phyloP scores from a whole-genome alignment of 2,329 filamentous ascomycete genomes.

The Tolypocladium endophyticum region DNA sequence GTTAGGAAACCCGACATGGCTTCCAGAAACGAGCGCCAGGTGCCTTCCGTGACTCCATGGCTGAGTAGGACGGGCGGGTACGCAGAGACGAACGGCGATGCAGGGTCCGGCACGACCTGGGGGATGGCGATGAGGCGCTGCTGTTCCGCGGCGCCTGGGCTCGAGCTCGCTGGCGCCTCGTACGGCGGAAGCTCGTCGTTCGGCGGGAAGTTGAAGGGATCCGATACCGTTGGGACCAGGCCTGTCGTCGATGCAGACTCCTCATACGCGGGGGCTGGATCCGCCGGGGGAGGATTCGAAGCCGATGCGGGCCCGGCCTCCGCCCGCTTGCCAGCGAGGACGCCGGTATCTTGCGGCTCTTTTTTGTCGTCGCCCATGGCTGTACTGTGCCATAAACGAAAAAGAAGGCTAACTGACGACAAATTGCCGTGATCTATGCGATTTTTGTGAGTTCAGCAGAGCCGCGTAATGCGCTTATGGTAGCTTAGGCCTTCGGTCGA shows the following conservation, averaged over 20 bases:
- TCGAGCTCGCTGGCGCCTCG: conserved; percentile 1
- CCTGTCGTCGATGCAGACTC: background rate
- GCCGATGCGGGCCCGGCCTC: background rate
- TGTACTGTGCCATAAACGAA: no score
- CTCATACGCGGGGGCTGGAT: conserved; percentile 4
- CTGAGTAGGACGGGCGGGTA: conserved; percentile 26
- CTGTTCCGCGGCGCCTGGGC: conserved; percentile 1
- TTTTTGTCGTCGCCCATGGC: background rate
- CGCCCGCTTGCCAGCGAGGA: background rate
- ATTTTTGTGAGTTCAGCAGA: background rate
- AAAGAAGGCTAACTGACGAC: no score
- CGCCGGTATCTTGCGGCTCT: background rate
- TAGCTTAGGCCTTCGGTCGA: background rate
- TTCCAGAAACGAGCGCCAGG: conserved; percentile 22
- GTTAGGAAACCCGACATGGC: conserved; percentile 35
- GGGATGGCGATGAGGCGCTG: conserved; percentile 28
- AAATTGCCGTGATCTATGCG: background rate
- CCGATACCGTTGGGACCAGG: conserved; percentile 4
- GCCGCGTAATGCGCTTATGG: background rate
- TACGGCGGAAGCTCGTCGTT: conserved; percentile 20
- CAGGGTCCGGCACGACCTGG: conserved; percentile 20
- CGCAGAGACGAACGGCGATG: conserved; percentile 26
- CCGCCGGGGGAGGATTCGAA: background rate
- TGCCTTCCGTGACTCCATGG: conserved; percentile 23
- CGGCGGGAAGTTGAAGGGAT: conserved; percentile 29